Evolutionary conservation across 2,329 filamentous ascomycete species (phyloP).

Genomic region (Fusarium sp.): DNA sequence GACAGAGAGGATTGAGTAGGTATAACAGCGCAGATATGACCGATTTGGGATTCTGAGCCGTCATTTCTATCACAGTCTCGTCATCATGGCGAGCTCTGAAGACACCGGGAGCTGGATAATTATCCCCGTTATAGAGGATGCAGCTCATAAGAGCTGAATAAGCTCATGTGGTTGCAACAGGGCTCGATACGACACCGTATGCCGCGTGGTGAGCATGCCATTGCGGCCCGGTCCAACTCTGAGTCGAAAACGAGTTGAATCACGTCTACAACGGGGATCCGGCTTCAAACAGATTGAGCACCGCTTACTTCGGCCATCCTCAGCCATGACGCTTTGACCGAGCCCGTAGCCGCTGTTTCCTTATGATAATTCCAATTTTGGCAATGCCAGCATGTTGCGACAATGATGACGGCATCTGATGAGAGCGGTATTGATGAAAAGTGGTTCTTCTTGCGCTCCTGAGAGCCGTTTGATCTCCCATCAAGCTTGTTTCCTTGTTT

Average conservation of each 20-base stretch:
- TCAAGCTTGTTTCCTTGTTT: constrained; percentile 37
- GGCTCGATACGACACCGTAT: neutral
- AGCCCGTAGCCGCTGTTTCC: neutral
- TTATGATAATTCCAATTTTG: neutral
- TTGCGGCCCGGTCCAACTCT: constrained; percentile 1
- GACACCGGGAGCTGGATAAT: neutral
- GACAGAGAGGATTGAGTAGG: neutral
- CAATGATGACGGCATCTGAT: constrained; percentile 33
- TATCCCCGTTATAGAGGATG: constrained; percentile 31
- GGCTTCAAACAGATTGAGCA: neutral
- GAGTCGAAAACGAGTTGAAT: constrained; percentile 6
- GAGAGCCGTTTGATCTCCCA: constrained; percentile 10
- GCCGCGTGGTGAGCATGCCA: neutral
- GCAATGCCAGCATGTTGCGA: constrained; percentile 10
- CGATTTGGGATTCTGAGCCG: constrained; percentile 7
- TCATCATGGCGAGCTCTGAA: constrained; percentile 11
- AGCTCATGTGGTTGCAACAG: neutral
- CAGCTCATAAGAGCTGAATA: constrained; percentile 10
- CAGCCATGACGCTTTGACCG: constrained; percentile 6
- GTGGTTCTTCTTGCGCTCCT: constrained; percentile 16
- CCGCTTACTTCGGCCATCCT: neutral
- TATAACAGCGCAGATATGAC: neutral
- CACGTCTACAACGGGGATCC: neutral
- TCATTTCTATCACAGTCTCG: constrained; percentile 19
- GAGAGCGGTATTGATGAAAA: constrained; percentile 23